Base-by-base conservation (phyloP, 257 asterid species). In the Plantago major region DNA sequence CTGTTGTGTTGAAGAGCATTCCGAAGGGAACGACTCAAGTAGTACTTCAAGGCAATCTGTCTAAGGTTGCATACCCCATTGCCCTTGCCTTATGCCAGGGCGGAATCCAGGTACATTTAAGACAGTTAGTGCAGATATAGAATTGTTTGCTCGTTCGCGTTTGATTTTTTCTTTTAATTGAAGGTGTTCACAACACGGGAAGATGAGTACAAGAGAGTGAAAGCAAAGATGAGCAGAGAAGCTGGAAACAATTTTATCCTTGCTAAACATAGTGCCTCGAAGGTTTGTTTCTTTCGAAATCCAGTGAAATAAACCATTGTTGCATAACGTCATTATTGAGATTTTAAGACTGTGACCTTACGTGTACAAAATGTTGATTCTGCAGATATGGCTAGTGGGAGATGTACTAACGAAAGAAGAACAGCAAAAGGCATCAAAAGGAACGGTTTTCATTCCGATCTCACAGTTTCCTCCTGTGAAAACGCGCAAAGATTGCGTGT, bases 401-500 rank as follows among this genome's bases (percentile, higher is more conserved):
- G 78, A 75, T 4, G 71, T 71, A 45, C 12, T 70, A 16, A 70
- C 11, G 10, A 71, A 75, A 44, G 76, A 66, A 0, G 81, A 78
- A 18, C 81, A 72, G 33, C 22, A 16, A 42, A 72, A 59, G 60
- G 84, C 84, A 11, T 45, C 69, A 22, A 75, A 78, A 64, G 81
- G 78, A 58, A 74, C 84, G 16, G 3, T 72, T 5, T 78, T 75
- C 67, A 66, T 78, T 30, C 79, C 84, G 4, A 68, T 58, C 55
- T 78, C 84, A 11, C 76, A 65, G 59, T 71, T 75, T 33, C 84
- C 78, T 58, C 84, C 81, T 3, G 72, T 73, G 59, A 68, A 69
- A 58, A 28, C 47, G 4, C 78, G 81, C 42, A 55, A 69, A 17
- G 78, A 78, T 47, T 75, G 81, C 28, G 52, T 50, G 42, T 74